A percentile compares a stretch with the other conserved stretches of the same genome.
These are phyloP conservation scores for Pleurotus tuber-regium DNA, from an alignment of 768 basidiomycete genomes.

Conservation along the genomic window DNA sequence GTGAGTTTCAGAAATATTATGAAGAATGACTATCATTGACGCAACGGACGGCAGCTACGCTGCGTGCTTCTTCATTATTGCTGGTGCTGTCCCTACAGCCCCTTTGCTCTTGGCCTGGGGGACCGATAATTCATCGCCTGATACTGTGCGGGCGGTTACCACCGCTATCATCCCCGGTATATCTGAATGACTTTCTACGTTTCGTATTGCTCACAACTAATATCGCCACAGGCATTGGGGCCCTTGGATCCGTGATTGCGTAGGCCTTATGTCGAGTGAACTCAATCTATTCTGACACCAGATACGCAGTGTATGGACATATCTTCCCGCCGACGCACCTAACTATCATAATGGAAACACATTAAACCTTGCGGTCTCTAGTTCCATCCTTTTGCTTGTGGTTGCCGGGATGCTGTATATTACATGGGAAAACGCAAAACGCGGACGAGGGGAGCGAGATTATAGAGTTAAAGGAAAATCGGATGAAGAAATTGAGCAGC, in stretches of 20 bases:
- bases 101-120: conserved; percentile 47
- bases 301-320: conserved; percentile 46
- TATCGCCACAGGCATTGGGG: conserved; percentile 32
- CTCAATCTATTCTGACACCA: too few species aligned
- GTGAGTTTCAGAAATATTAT: too few species aligned
- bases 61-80: conserved; percentile 42
- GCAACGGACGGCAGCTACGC: conserved; percentile 41
- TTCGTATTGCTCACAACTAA: background rate
- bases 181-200: background rate
- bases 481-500: conserved; percentile 31
- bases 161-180: conserved; percentile 41
- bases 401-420: conserved; percentile 33
- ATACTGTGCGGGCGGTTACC: conserved; percentile 44
- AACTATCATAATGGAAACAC: conserved; percentile 45
- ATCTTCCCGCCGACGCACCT: conserved; percentile 42
- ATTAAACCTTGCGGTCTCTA: conserved; percentile 39
- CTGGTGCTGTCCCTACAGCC: conserved; percentile 36
- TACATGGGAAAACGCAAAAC: conserved; percentile 39
- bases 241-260: conserved; percentile 45
- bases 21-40: too few species aligned
- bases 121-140: conserved; percentile 47
- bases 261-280: conserved; percentile 25
- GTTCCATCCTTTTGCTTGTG: conserved; percentile 28
- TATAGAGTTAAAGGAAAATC: conserved; percentile 37
- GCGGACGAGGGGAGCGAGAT: conserved; percentile 40